Conservation (phyloP, 177 flowering plant species). For the Vitis hybrid region DNA sequence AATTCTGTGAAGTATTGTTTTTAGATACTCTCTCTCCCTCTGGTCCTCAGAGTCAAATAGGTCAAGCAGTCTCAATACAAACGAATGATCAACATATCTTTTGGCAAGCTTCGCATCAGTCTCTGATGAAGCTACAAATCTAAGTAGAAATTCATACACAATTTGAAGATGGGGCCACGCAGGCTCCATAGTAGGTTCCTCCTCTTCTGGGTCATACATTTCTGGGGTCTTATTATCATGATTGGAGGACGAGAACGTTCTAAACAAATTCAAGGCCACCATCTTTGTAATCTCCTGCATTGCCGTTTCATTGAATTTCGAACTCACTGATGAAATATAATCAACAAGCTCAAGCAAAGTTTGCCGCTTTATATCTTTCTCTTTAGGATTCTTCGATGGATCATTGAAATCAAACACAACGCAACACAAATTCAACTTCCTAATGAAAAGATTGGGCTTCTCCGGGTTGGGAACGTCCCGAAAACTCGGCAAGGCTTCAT, state of each 20-base stretch:
- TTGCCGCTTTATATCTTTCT: conserved; percentile 82
- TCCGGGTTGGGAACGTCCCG: conserved; percentile 74
- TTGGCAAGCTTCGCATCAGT: conserved; percentile 87
- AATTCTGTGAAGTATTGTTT: conserved; percentile 76
- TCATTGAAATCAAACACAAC: conserved; percentile 73
- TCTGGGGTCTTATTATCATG: conserved; percentile 53
- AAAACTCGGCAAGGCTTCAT: conserved; percentile 74
- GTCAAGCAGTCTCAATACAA: conserved; percentile 73
- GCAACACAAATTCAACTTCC: conserved; percentile 72
- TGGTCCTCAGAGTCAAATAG: conserved; percentile 89
- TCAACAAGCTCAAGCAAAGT: conserved; percentile 83
- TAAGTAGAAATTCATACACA: conserved; percentile 69
- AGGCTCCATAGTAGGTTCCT: conserved; percentile 66
- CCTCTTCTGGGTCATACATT: conserved; percentile 66
- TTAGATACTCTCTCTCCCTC: conserved; percentile 82
- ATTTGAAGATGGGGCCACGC: conserved; percentile 87
- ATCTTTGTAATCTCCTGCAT: conserved; percentile 83
- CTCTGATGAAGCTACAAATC: conserved; percentile 75
- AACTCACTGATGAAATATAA: conserved; percentile 48
- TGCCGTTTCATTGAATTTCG: conserved; percentile 68
- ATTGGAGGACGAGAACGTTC: conserved; percentile 58
- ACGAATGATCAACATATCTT: conserved; percentile 75
- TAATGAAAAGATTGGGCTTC: conserved; percentile 63
- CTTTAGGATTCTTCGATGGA: conserved; percentile 60
- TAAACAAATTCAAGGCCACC: conserved; percentile 71